A percentile compares a stretch with the other conserved stretches of the same genome.
phyloP scores from a whole-genome alignment of 805 yeast genomes.

The Lipomyces oligophaga region DNA sequence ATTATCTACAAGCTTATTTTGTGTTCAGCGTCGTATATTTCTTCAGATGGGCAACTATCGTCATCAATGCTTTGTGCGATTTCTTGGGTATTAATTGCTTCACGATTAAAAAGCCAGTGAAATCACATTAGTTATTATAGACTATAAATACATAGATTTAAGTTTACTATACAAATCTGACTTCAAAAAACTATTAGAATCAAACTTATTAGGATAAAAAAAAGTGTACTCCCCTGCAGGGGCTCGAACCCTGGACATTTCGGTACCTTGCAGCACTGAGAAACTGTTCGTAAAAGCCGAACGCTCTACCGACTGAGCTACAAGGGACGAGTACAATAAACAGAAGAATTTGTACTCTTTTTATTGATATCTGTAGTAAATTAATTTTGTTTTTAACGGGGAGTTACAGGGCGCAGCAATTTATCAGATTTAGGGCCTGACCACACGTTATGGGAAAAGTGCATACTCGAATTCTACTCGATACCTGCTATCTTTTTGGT shows the following conservation, averaged over 20 bases:
- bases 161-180: too few relatives aligned
- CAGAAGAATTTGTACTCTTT: too few relatives aligned
- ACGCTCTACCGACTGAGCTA: slow-evolving; percentile 66
- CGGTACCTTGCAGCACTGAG: slow-evolving; percentile 38
- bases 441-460: too few relatives aligned
- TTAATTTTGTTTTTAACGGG: too few relatives aligned
- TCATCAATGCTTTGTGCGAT: slow-evolving; percentile 72
- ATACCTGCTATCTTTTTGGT: too few relatives aligned
- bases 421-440: too few relatives aligned
- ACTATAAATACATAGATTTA: neutral
- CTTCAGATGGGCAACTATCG: slow-evolving; percentile 65
- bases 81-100: slow-evolving; percentile 84
- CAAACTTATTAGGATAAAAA: slow-evolving; percentile 9
- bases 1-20: slow-evolving; percentile 51
- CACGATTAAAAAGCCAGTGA: slow-evolving; percentile 35
- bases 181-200: slow-evolving; percentile 2
- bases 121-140: neutral
- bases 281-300: slow-evolving; percentile 50
- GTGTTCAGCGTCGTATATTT: slow-evolving; percentile 66
- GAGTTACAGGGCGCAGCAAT: too few relatives aligned
- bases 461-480: too few relatives aligned
- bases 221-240: slow-evolving; percentile 48
- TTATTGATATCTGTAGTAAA: too few relatives aligned
- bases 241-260: slow-evolving; percentile 63
- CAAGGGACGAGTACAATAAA: slow-evolving; percentile 31